Evolutionary conservation across 179 eudicot genomes (phyloP), one percentile per base, ranked within the genome.

Genomic region (Gypsophila paniculata): DNA sequence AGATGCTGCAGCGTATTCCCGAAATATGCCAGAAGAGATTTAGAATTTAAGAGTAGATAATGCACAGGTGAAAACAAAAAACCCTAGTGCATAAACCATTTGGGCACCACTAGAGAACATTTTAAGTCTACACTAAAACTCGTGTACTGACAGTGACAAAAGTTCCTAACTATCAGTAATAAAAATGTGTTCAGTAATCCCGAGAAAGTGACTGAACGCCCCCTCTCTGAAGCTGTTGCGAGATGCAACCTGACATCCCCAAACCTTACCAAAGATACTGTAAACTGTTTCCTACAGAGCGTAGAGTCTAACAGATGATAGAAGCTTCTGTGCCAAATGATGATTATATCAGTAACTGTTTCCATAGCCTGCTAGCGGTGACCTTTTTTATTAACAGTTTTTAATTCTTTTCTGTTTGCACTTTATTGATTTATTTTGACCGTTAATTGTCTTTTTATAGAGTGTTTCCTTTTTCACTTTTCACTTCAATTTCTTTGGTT

Each of bases 1-100:
- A 94, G 94, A 76, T 80, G 88, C 97, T 93, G 93, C 84, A 80
- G 39, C 26, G 65, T 58, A 44, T 23, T 18, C 6, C 36, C 66
- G 64, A 21, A 80, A 22, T 13, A 70, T 42, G 55, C 51, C 65
- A 75, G 53, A 17, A 15, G 8, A 68, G 59, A 63, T 52, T n/a
- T 48, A 75, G 67, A 42, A 62, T 55, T 14, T 46, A 21, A 25
- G 58, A 32, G 12, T 49, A 25, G 23, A 29, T 51, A 23, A 3
- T 17, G 48, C 39, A 14, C 39, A 14, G 6, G 51, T 15, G 51
- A 26, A 17, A 48, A 19, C 0, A 49, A 17, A 29, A 29, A 29
- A 10, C 55, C 55, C 12, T 15, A 66, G 19, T 19, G 22, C 66
- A 17, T 4, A 61, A 64, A 39, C 49, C 68, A 64, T 39, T 64